A percentile compares a stretch with the other conserved stretches of the same genome.
Conservation (phyloP, 2,329 filamentous ascomycete genomes). For the Pestalotiopsis sp. region DNA sequence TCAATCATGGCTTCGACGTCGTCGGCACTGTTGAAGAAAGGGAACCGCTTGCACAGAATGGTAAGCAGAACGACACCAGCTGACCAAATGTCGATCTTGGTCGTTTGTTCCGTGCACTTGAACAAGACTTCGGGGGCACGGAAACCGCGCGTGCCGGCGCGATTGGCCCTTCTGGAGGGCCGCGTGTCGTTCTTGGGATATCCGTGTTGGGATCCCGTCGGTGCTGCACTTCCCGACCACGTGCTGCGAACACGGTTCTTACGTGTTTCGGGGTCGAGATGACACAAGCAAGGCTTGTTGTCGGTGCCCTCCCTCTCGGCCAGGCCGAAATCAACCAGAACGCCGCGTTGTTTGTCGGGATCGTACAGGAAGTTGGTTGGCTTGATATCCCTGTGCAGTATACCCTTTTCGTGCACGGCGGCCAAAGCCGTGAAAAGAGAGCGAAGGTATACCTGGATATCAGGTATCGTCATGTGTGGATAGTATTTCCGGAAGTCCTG, state of each 20-base stretch:
- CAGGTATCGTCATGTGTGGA: constrained; percentile 79
- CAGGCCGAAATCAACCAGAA: constrained; percentile 98
- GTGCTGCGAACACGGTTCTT: constrained; percentile 55
- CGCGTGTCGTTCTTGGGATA: constrained; percentile 91
- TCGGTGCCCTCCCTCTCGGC: constrained; percentile 83
- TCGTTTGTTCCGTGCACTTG: constrained; percentile 94
- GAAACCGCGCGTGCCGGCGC: constrained; percentile 93
- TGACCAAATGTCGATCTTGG: constrained; percentile 95
- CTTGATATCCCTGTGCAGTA: constrained; percentile 95
- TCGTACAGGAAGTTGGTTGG: constrained; percentile 98
- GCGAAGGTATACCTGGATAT: constrained; percentile 88
- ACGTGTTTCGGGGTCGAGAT: constrained; percentile 63
- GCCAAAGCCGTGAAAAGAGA: constrained; percentile 84
- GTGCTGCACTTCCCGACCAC: constrained; percentile 57
- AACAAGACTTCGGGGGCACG: constrained; percentile 94
- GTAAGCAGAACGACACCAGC: constrained; percentile 97
- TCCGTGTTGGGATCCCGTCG: constrained; percentile 56
- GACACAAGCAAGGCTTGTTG: constrained; percentile 80
- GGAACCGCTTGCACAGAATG: constrained; percentile 86
- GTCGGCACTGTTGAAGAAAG: constrained; percentile 98
- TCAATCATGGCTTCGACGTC: constrained; percentile 98
- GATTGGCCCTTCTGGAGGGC: constrained; percentile 86
- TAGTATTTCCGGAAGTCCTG: constrained; percentile 96
- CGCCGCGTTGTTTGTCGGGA: constrained; percentile 75
- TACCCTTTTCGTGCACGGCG: constrained; percentile 80